Evolutionary conservation across 345 rosid species (phyloP).

Genomic region (Iberis pinnata): DNA sequence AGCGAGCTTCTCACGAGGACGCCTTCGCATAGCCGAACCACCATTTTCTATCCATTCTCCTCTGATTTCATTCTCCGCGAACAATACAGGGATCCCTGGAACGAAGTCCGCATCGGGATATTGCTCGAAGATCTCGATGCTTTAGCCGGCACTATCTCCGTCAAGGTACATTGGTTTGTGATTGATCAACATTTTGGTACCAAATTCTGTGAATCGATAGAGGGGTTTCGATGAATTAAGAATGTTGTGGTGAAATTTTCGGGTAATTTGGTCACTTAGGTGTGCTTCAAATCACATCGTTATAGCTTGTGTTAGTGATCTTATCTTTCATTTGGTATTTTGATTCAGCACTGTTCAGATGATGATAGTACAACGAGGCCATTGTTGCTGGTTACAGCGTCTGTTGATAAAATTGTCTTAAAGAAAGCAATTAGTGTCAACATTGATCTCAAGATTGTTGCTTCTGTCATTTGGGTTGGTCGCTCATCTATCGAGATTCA

Average conservation of each 20-base stretch:
- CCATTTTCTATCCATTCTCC: slow-evolving; percentile 58
- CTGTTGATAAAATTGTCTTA: slow-evolving; percentile 73
- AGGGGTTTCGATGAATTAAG: too few relatives aligned
- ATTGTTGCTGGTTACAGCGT: slow-evolving; percentile 72
- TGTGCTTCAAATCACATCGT: too few relatives aligned
- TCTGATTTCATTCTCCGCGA: slow-evolving; percentile 60
- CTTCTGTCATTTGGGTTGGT: slow-evolving; percentile 82
- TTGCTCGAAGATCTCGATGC: slow-evolving; percentile 92
- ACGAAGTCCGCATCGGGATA: slow-evolving; percentile 79
- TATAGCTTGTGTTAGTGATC: neutral
- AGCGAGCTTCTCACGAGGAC: slow-evolving; percentile 53
- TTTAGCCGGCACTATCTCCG: slow-evolving; percentile 82
- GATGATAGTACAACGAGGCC: slow-evolving; percentile 80
- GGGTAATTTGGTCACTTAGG: too few relatives aligned
- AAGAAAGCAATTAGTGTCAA: slow-evolving; percentile 71
- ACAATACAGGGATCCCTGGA: slow-evolving; percentile 89
- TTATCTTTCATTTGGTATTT: neutral
- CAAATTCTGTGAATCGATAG: too few relatives aligned
- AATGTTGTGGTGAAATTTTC: too few relatives aligned
- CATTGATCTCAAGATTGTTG: slow-evolving; percentile 58
- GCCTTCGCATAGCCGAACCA: slow-evolving; percentile 63
- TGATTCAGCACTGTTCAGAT: slow-evolving; percentile 63
- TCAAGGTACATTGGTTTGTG: slow-evolving; percentile 63
- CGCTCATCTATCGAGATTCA: slow-evolving; percentile 79
- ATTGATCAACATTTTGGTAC: too few relatives aligned